These are phyloP conservation scores for Cladophialophora exuberans DNA, from an alignment of 2,329 filamentous ascomycete genomes.

Conservation along the genomic window DNA sequence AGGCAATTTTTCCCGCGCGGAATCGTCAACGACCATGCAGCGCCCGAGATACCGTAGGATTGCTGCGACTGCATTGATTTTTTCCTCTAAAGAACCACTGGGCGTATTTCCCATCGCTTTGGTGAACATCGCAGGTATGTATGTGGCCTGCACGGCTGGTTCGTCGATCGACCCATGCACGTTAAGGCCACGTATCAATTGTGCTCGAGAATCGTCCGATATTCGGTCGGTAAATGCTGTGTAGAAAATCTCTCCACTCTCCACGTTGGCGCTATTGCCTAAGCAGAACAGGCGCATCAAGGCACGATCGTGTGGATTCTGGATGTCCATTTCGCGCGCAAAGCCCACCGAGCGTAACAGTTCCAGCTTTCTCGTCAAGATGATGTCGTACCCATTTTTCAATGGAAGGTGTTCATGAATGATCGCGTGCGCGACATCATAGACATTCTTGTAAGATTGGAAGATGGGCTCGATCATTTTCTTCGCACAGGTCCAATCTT, in stretches of 20 bases:
- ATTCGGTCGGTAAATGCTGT: constrained; percentile 34
- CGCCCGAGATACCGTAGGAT: constrained; percentile 27
- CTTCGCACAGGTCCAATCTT: constrained; percentile 32
- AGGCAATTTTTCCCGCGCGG: constrained; percentile 8
- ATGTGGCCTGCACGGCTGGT: constrained; percentile 42
- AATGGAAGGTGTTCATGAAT: constrained; percentile 28
- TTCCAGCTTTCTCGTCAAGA: constrained; percentile 35
- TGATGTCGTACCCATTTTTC: constrained; percentile 38
- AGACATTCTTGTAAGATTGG: constrained; percentile 36
- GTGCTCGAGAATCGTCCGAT: constrained; percentile 20
- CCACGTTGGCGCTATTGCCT: constrained; percentile 36
- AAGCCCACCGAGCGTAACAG: constrained; percentile 35
- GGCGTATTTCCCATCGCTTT: constrained; percentile 28
- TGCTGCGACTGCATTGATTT: constrained; percentile 19
- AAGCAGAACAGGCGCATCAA: constrained; percentile 43
- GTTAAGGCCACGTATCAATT: constrained; percentile 38
- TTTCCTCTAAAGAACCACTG: constrained; percentile 13
- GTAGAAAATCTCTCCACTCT: constrained; percentile 36
- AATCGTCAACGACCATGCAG: constrained; percentile 14
- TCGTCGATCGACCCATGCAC: constrained; percentile 37
- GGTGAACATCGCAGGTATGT: constrained; percentile 41
- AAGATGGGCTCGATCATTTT: constrained; percentile 39
- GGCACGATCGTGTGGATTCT: constrained; percentile 34
- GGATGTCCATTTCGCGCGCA: constrained; percentile 31
- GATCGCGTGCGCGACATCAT: constrained; percentile 36